Evolutionary conservation across 108 stramenopile genomes (phyloP).

Genomic region (Mediolabrus comicus): DNA sequence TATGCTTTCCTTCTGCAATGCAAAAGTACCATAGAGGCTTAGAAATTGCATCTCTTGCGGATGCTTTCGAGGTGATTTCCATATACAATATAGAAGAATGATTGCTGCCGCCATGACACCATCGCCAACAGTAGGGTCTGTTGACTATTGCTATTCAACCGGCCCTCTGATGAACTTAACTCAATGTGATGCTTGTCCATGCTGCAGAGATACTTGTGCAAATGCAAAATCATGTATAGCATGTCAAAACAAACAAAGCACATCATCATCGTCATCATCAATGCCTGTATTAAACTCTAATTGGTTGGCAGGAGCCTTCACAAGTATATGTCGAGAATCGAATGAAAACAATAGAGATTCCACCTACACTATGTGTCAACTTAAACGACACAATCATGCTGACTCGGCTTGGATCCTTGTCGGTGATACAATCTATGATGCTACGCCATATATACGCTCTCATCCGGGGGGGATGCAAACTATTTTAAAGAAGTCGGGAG

Average conservation of each 20-base stretch:
- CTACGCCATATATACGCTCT: slow-evolving; percentile 56
- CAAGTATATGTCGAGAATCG: slow-evolving; percentile 12
- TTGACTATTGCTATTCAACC: not conserved
- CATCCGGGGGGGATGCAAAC: slow-evolving; percentile 78
- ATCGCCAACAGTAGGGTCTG: not conserved
- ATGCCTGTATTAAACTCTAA: not conserved
- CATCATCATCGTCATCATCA: slow-evolving; percentile 1
- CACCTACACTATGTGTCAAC: slow-evolving; percentile 59
- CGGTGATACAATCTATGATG: slow-evolving; percentile 79
- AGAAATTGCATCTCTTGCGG: no score
- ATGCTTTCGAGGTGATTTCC: no score
- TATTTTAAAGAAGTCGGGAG: slow-evolving; percentile 68
- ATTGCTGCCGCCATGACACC: not conserved
- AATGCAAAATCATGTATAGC: slow-evolving; percentile 20
- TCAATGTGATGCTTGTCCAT: slow-evolving; percentile 49
- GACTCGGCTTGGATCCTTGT: slow-evolving; percentile 80
- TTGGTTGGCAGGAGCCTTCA: slow-evolving; percentile 11
- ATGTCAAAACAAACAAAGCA: slow-evolving; percentile 38
- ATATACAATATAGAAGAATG: no score
- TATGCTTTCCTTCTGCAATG: no score
- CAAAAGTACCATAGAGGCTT: no score
- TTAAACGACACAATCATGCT: slow-evolving; percentile 59
- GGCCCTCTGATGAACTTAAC: not conserved
- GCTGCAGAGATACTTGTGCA: slow-evolving; percentile 41
- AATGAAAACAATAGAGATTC: not conserved